Evolutionary conservation across 2,329 filamentous ascomycete genomes (phyloP).

Genomic region (Epichloe amarillans): DNA sequence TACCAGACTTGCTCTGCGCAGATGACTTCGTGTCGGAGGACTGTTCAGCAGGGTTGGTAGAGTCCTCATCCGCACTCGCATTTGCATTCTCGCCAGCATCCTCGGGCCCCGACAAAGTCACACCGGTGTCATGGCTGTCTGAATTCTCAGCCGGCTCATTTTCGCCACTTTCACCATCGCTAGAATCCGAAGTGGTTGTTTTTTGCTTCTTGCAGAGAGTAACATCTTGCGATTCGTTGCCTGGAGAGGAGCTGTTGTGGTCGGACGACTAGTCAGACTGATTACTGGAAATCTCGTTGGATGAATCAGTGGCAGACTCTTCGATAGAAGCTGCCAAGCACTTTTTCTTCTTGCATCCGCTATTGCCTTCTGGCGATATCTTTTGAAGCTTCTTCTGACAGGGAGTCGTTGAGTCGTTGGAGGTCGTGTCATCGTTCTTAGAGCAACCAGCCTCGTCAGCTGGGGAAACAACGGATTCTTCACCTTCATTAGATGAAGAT

Average conservation of each 20-base stretch:
- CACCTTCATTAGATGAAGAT: no score
- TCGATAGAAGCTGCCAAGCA: background rate
- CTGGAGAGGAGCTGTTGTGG: background rate
- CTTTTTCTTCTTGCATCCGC: background rate
- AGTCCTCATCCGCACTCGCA: no score
- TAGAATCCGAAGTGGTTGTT: background rate
- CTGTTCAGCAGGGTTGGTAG: no score
- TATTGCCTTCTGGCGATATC: background rate
- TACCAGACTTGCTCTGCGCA: no score
- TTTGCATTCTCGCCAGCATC: no score
- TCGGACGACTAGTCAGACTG: conserved; percentile 1
- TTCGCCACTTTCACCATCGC: background rate
- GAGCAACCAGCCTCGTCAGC: background rate
- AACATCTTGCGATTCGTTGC: background rate
- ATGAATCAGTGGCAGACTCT: background rate
- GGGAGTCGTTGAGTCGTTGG: background rate
- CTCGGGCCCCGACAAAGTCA: no score
- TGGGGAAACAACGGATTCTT: background rate
- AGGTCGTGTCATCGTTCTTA: background rate
- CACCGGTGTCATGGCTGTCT: no score
- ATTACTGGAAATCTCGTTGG: background rate
- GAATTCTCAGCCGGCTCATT: background rate
- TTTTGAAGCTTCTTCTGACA: background rate
- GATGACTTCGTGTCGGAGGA: no score
- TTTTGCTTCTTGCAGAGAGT: background rate